Conservation (phyloP, 2,329 filamentous ascomycete genomes). For the Acarospora socialis region DNA sequence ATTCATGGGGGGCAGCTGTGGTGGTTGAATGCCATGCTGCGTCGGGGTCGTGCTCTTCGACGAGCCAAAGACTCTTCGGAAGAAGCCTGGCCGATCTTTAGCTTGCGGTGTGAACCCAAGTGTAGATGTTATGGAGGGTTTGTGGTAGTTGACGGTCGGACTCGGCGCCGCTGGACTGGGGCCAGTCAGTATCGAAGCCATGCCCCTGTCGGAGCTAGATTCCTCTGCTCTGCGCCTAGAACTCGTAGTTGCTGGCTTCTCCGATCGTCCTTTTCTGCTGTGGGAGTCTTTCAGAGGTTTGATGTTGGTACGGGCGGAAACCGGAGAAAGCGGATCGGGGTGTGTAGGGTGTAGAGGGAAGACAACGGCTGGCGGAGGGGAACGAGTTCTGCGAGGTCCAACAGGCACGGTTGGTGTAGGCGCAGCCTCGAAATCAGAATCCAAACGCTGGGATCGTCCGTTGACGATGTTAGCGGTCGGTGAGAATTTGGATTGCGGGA, state of each 20-base stretch:
- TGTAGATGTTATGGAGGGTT: constrained; percentile 27
- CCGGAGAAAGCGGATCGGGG: constrained; percentile 20
- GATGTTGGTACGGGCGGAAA: constrained; percentile 28
- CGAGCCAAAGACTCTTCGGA: constrained; percentile 78
- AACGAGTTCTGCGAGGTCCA: constrained; percentile 50
- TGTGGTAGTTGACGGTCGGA: constrained; percentile 38
- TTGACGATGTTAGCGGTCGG: constrained; percentile 29
- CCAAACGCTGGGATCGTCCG: constrained; percentile 36
- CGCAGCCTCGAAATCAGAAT: constrained; percentile 60
- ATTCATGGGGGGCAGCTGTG: too few relatives aligned
- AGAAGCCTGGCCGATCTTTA: constrained; percentile 74
- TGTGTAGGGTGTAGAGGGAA: constrained; percentile 13
- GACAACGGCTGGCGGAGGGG: constrained; percentile 23
- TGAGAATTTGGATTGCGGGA: constrained; percentile 14
- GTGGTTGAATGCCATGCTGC: constrained; percentile 9
- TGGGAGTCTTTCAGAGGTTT: constrained; percentile 28
- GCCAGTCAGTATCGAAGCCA: constrained; percentile 30
- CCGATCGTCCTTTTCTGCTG: constrained; percentile 23
- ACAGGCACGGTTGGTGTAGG: constrained; percentile 73
- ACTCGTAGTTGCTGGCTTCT: constrained; percentile 25
- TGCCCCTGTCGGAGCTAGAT: too few relatives aligned
- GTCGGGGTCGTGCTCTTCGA: constrained; percentile 37
- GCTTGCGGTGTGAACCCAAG: constrained; percentile 28
- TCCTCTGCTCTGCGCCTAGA: constrained; percentile 22
- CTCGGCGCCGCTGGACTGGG: constrained; percentile 38